phyloP scores from a whole-genome alignment of 2,329 filamentous ascomycete genomes.

The Cercospora sojina region DNA sequence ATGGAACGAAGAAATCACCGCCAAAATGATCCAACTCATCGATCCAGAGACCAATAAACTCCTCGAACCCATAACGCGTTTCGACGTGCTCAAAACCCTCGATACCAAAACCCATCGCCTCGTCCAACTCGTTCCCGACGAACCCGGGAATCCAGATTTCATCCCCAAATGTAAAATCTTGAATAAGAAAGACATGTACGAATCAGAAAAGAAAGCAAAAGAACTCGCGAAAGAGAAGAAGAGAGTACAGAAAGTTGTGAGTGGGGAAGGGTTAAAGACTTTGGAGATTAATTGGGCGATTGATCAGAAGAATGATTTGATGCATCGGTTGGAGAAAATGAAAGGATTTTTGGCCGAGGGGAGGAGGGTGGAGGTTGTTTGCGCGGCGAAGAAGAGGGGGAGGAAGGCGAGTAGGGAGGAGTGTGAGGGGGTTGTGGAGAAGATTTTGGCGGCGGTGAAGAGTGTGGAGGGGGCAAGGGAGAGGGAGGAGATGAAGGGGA shows the following conservation, averaged over 20 bases:
- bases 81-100: constrained; percentile 45
- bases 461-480: constrained; percentile 49
- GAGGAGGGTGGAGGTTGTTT: constrained; percentile 68
- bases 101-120: constrained; percentile 54
- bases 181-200: constrained; percentile 55
- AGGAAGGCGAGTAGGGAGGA: constrained; percentile 61
- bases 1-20: constrained; percentile 52
- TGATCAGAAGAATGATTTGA: constrained; percentile 65
- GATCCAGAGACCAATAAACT: constrained; percentile 41
- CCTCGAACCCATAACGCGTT: constrained; percentile 25
- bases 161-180: constrained; percentile 72
- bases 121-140: constrained; percentile 46
- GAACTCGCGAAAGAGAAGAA: constrained; percentile 48
- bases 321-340: constrained; percentile 67
- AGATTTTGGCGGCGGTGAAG: constrained; percentile 48
- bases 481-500: constrained; percentile 49
- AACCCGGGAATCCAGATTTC: constrained; percentile 37
- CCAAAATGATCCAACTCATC: constrained; percentile 47
- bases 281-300: constrained; percentile 93
- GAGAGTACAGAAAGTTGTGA: constrained; percentile 44
- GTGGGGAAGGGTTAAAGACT: constrained; percentile 60
- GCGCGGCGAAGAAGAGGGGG: constrained; percentile 67
- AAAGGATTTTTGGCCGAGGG: constrained; percentile 71
- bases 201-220: constrained; percentile 45
- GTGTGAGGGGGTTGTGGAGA: constrained; percentile 57